Evolutionary conservation across 495 filamentous ascomycete species (phyloP), one percentile per base, ranked within the genome.

Genomic region (Darksidea phi): DNA sequence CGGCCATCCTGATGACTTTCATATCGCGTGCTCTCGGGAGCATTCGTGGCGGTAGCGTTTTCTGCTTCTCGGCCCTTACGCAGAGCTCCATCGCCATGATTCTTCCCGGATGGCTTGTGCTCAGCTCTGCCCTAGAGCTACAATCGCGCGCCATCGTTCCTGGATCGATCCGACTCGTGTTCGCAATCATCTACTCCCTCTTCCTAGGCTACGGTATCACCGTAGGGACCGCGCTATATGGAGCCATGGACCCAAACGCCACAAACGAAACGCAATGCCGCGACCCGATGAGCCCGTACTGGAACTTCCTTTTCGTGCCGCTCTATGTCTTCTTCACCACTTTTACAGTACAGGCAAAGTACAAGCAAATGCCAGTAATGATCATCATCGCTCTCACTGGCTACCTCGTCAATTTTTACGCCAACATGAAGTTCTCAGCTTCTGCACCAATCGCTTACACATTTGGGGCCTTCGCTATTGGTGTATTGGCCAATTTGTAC

Each of bases 171-270:
- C 53, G 59, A 8, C 43, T 63, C 32, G 52, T 63, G 13, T 63
- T 25, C 32, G 54, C 50, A 10, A 25, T 63, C 48, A 47, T 63
- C 28, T 63, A 57, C 28, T 45, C 52, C n/a, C 26, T 63, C 18
- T 57, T 63, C 18, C 32, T 63, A 17, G 59, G 36, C 8, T 63
- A 57, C 18, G 54, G 54, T 25, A 25, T 63, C 18, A 63, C 52
- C 20, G 45, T 63, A 7, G 59, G 59, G 12, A 48, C 52, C 2
- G 41, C 59, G 23, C 20, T 58, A 0, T 56, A 57, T 25, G 59
- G 59, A 7, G 43, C 37, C 18, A 57, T 57, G 15, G 53, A 63
- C 41, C 54, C 37, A 11, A 23, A 25, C 20, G 59, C 59, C 4
- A 49, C 42, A 6, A 48, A 52, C 8, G 42, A 32, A 10, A 17